These are phyloP conservation scores for Monilinia vaccinii-corymbosi DNA, from an alignment of 2,329 filamentous ascomycete species.

Conservation along the genomic window DNA sequence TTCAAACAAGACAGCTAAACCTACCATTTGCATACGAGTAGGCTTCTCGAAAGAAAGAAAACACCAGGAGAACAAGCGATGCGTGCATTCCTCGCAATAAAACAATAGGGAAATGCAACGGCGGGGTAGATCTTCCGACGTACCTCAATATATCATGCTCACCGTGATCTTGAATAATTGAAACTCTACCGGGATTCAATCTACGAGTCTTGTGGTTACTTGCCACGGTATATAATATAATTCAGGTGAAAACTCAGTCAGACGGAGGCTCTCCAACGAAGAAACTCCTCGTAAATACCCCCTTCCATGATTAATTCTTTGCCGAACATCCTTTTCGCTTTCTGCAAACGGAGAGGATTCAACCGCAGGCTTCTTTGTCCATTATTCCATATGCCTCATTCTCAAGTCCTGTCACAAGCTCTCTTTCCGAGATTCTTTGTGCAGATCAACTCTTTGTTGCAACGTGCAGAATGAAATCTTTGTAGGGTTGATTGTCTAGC, in stretches of 20 bases:
- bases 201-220: not conserved
- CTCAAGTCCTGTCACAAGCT: not conserved
- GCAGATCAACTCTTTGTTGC: not conserved
- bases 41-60: not conserved
- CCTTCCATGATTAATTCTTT: not conserved
- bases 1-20: not conserved
- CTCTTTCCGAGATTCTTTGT: not conserved
- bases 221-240: not conserved
- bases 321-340: not conserved
- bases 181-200: not conserved
- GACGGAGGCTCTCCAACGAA: not conserved
- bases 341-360: not conserved
- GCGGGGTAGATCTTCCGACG: not conserved
- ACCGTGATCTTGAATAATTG: not conserved
- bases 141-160: not conserved
- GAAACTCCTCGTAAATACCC: not conserved
- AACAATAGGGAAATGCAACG: not conserved
- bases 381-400: not conserved
- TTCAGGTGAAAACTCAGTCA: not conserved
- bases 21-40: slow-evolving; percentile 2
- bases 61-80: not conserved
- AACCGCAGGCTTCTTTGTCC: not conserved
- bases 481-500: not conserved
- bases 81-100: not conserved
- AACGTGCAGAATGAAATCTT: not conserved